Evolutionary conservation across 352 stramenopile genomes (phyloP).

Genomic region (Phytopythium mirpurense): DNA sequence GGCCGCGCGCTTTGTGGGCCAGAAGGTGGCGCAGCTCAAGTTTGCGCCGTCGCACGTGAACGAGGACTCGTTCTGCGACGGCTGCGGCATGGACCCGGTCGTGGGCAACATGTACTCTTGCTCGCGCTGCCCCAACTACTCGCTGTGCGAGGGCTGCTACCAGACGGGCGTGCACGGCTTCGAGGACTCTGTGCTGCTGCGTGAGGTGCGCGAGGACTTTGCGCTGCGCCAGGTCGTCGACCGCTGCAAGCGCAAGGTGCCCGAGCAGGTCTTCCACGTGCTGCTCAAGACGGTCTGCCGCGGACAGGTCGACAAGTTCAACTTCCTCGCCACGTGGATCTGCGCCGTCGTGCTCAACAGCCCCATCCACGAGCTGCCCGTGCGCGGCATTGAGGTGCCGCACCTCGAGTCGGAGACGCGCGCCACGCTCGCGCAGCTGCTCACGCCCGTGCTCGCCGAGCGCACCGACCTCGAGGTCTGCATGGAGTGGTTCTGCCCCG

Average conservation of each 20-base stretch:
- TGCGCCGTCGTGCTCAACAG: constrained; percentile 68
- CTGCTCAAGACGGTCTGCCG: constrained; percentile 82
- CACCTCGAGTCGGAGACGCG: constrained; percentile 70
- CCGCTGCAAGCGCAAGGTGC: constrained; percentile 64
- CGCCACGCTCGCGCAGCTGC: constrained; percentile 58
- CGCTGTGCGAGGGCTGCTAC: constrained; percentile 81
- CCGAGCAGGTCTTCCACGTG: constrained; percentile 77
- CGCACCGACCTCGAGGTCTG: constrained; percentile 80
- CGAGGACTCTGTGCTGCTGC: constrained; percentile 71
- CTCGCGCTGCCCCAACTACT: constrained; percentile 83
- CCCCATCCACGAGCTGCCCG: constrained; percentile 55
- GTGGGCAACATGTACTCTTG: constrained; percentile 87
- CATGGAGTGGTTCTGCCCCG: constrained; percentile 86
- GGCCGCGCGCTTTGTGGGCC: constrained; percentile 65
- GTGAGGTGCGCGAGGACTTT: constrained; percentile 80
- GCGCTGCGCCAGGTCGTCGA: constrained; percentile 74
- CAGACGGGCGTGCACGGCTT: constrained; percentile 79
- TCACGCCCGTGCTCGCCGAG: constrained; percentile 79
- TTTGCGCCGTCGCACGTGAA: constrained; percentile 69
- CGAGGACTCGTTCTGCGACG: constrained; percentile 88
- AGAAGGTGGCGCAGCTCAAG: constrained; percentile 82
- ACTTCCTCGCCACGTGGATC: constrained; percentile 86
- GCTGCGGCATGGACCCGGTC: constrained; percentile 86
- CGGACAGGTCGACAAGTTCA: constrained; percentile 86
- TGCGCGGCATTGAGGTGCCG: constrained; percentile 84